These are phyloP conservation scores for Globisporangium iwayamae DNA, from an alignment of 352 stramenopile species.

Conservation along the genomic window DNA sequence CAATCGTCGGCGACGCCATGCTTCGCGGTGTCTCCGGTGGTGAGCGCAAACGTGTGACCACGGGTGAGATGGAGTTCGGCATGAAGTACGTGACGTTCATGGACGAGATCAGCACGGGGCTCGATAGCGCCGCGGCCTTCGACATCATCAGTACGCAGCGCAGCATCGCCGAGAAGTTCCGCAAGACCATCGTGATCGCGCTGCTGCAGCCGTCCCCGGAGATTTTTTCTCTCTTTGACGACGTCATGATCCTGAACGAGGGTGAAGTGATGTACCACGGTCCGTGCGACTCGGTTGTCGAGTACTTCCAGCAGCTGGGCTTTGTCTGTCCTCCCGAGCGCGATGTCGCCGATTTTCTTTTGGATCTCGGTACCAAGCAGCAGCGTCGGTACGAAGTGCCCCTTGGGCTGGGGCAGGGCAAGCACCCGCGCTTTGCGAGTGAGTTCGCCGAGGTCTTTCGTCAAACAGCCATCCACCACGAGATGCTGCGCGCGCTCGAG, in stretches of 20 bases:
- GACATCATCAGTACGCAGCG: slow-evolving; percentile 57
- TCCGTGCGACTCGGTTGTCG: slow-evolving; percentile 49
- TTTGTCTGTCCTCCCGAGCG: slow-evolving; percentile 18
- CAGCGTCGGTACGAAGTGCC: slow-evolving; percentile 31
- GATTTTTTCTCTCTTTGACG: slow-evolving; percentile 91
- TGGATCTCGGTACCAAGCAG: slow-evolving; percentile 50
- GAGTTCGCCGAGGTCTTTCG: slow-evolving; percentile 17
- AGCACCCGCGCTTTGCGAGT: slow-evolving; percentile 18
- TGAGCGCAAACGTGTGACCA: slow-evolving; percentile 47
- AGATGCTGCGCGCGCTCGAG: neutral
- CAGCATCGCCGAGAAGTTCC: slow-evolving; percentile 44
- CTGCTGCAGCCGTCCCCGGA: slow-evolving; percentile 91
- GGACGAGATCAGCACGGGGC: slow-evolving; percentile 90
- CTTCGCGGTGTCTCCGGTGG: slow-evolving; percentile 66
- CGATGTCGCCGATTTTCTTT: slow-evolving; percentile 89
- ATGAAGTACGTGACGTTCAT: slow-evolving; percentile 78
- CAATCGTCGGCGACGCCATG: slow-evolving; percentile 47
- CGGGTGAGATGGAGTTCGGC: slow-evolving; percentile 73
- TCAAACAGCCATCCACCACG: neutral
- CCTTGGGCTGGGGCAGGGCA: neutral
- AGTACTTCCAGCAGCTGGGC: slow-evolving; percentile 80
- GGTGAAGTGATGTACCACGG: slow-evolving; percentile 87
- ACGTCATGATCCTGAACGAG: slow-evolving; percentile 90
- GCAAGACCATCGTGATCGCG: slow-evolving; percentile 61
- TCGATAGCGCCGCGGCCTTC: slow-evolving; percentile 79